phyloP scores from a whole-genome alignment of 139 green algal genomes.

The Volvox africanus region DNA sequence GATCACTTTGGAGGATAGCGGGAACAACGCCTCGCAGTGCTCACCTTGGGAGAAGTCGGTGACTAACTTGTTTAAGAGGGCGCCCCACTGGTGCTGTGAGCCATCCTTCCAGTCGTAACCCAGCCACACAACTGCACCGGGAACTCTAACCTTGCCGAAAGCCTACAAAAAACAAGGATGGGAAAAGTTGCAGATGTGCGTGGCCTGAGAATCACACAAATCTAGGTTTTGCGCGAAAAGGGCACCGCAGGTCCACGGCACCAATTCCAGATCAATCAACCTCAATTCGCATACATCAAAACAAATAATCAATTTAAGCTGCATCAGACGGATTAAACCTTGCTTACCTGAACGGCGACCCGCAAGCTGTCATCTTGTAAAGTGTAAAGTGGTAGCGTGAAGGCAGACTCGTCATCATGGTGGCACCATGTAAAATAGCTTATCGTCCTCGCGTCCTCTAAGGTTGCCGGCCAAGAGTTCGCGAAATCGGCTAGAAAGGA shows the following conservation, averaged over 20 bases:
- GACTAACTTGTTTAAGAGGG: slow-evolving; percentile 9
- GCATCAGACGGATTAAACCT: too few species aligned
- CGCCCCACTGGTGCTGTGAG: slow-evolving; percentile 1
- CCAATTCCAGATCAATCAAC: too few species aligned
- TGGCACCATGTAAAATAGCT: background rate
- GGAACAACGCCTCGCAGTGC: background rate
- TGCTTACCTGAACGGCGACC: slow-evolving; percentile 13
- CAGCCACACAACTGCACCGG: slow-evolving; percentile 14
- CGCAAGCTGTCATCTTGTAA: background rate
- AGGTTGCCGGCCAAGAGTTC: background rate
- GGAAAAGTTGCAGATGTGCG: too few species aligned
- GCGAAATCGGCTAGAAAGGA: background rate
- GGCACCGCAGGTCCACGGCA: too few species aligned
- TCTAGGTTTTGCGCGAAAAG: too few species aligned
- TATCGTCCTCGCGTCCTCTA: background rate
- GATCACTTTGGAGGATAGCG: too few species aligned
- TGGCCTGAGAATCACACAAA: too few species aligned
- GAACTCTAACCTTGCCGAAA: slow-evolving; percentile 5
- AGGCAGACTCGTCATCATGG: background rate
- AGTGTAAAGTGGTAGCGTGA: background rate
- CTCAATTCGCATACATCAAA: too few species aligned
- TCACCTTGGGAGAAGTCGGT: slow-evolving; percentile 15
- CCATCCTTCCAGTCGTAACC: slow-evolving; percentile 25
- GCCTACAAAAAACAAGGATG: background rate
- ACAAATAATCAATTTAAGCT: too few species aligned